Evolutionary conservation across 257 asterid genomes (phyloP).

Genomic region (Solanum neorickii): DNA sequence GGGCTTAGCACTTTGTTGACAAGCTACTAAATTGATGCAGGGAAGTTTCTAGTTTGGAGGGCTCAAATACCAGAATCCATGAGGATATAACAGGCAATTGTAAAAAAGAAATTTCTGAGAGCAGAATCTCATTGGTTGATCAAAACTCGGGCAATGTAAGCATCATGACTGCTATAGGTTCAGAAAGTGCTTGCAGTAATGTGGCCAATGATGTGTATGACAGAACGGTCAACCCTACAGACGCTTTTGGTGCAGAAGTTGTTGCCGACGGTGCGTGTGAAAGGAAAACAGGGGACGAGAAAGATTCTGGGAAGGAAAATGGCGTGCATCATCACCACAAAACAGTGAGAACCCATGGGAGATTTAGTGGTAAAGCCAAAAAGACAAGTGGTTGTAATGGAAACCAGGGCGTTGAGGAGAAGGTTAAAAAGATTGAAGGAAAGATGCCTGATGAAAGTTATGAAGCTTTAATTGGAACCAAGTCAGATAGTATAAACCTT

Average conservation of each 20-base stretch:
- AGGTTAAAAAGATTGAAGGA: not conserved
- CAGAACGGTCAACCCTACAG: not conserved
- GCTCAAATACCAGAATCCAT: not conserved
- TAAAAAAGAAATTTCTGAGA: not conserved
- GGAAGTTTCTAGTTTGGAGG: conserved; percentile 18
- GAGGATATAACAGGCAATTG: not conserved
- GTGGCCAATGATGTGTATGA: not conserved
- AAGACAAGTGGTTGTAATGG: not conserved
- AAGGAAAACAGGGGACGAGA: not conserved
- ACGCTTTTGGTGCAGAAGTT: conserved; percentile 2
- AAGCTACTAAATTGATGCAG: conserved; percentile 21
- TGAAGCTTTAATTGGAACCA: not conserved
- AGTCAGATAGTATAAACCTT: not conserved
- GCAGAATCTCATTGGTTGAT: not conserved
- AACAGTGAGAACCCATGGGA: not conserved
- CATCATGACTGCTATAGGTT: not conserved
- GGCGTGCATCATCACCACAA: not conserved
- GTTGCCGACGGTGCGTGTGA: not conserved
- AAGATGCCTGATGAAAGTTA: not conserved
- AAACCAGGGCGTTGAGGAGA: not conserved
- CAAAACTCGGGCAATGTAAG: conserved; percentile 6
- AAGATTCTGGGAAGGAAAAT: not conserved
- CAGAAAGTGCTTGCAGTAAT: not conserved
- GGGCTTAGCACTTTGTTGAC: not conserved
- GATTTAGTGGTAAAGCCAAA: not conserved